Conservation (phyloP, 1,139 yeast species). For the Saccharomyces uvarum region DNA sequence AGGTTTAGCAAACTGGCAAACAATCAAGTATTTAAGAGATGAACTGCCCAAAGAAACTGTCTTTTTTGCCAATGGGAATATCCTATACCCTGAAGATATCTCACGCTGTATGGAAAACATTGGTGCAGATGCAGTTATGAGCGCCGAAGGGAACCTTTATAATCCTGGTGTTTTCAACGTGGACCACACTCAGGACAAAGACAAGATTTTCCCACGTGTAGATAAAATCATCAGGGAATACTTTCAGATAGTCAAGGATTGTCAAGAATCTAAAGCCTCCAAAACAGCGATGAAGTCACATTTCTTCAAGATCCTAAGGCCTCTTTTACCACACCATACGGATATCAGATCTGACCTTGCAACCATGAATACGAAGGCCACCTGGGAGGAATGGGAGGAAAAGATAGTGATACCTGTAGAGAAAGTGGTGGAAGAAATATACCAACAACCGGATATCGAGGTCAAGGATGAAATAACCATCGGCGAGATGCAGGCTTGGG, state of each 20-base stretch:
- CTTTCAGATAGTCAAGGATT: constrained; percentile 64
- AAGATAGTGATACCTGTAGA: constrained; percentile 62
- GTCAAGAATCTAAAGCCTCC: constrained; percentile 64
- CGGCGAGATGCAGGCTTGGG: constrained; percentile 61
- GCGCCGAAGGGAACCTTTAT: constrained; percentile 90
- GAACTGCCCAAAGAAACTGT: constrained; percentile 78
- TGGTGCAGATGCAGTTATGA: constrained; percentile 87
- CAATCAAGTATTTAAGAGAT: constrained; percentile 65
- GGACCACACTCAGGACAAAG: constrained; percentile 37
- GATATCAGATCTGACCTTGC: constrained; percentile 76
- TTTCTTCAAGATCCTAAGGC: constrained; percentile 75
- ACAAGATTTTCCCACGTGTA: constrained; percentile 74
- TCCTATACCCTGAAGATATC: constrained; percentile 76
- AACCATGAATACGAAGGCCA: constrained; percentile 36
- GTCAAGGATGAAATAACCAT: constrained; percentile 44
- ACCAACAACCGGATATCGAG: constrained; percentile 35
- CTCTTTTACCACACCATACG: constrained; percentile 65
- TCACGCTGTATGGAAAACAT: constrained; percentile 56
- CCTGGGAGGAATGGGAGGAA: constrained; percentile 55
- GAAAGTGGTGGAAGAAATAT: constrained; percentile 50
- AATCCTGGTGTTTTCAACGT: constrained; percentile 79
- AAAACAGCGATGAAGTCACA: constrained; percentile 84
- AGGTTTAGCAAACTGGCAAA: constrained; percentile 90
- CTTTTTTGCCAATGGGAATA: constrained; percentile 88
- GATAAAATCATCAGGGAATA: constrained; percentile 80